Base-by-base conservation (phyloP, 192 early-diverging fungal genomes). In the Backusella psychrophila region DNA sequence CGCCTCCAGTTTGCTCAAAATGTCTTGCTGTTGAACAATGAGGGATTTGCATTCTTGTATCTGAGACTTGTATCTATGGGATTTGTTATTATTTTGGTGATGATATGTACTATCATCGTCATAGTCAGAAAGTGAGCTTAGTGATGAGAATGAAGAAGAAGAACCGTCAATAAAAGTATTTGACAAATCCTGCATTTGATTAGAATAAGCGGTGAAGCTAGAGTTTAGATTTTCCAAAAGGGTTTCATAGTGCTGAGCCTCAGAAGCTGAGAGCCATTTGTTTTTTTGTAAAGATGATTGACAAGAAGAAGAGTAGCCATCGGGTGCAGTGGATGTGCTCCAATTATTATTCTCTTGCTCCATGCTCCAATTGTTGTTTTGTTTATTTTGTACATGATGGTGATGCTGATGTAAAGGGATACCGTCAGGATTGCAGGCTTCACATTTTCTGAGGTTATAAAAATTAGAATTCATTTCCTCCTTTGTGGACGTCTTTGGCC, bases 41-140 rank as follows among this genome's bases (percentile, higher is more conserved):
- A 72, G 26, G 26, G 71, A 44, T 52, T 53, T 52, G 33, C 71
- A 72, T 7, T 72, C 23, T n/a, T 52, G 38, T 9, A 72, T 72
- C 14, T 72, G 41, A 15, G 42, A 72, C 8, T 31, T 72, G 33
- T 44, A 72, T 46, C 33, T 8, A 39, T 36, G 36, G 9, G 67
- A 21, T 19, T 39, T 34, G 15, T 3, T 35, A 8, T 1, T 35
- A 6, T 17, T 29, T 68, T 68, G 14, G 15, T 17, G 19, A 69
- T 34, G 19, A 36, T 69, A 69, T 17, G 23, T 31, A 39, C 19
- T 33, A 29, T 63, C 56, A 14, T 63, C 56, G 56, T 63, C 26
- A 63, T 63, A 63, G 26, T 63, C 56, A 29, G 56, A 63, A 14
- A 63, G 56, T 63, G 56, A 63, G 21, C 56, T 63, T 26, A 63